Evolutionary conservation across 78 protist species (phyloP).

Genomic region (Diacronema lutheri): DNA sequence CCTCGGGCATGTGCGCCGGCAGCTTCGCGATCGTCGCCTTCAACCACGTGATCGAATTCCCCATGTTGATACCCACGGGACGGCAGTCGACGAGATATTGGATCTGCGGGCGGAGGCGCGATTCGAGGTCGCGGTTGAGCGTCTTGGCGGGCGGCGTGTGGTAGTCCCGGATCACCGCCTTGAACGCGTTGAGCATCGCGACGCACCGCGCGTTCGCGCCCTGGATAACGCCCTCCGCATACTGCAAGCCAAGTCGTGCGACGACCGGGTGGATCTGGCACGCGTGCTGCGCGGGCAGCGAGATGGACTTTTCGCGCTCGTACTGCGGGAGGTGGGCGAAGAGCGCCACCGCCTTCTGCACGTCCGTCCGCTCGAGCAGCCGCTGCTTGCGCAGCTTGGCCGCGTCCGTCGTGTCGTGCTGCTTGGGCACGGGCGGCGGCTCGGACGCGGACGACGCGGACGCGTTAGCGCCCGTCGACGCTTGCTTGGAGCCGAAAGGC

Average conservation of each 20-base stretch:
- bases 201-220: constrained; percentile 78
- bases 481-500: too few species aligned
- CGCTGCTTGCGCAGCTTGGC: constrained; percentile 13
- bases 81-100: constrained; percentile 76
- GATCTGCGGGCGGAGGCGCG: constrained; percentile 56
- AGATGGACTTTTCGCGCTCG: constrained; percentile 43
- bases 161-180: constrained; percentile 23
- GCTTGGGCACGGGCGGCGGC: not conserved
- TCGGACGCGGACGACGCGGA: not conserved
- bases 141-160: not conserved
- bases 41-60: constrained; percentile 47
- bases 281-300: not conserved
- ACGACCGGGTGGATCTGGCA: constrained; percentile 74
- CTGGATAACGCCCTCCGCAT: constrained; percentile 56
- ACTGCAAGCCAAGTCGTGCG: constrained; percentile 66
- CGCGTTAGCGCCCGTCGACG: not conserved
- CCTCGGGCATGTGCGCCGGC: not conserved
- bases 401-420: constrained; percentile 30
- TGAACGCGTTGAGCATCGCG: constrained; percentile 76
- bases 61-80: constrained; percentile 68
- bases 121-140: constrained; percentile 57
- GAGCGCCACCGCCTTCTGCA: constrained; percentile 57
- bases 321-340: constrained; percentile 79
- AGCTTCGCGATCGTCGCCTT: not conserved
- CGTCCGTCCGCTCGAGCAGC: not conserved